Evolutionary conservation across 352 stramenopile species (phyloP), one percentile per base, ranked within the genome.

Genomic region (Pythium dissotocum): DNA sequence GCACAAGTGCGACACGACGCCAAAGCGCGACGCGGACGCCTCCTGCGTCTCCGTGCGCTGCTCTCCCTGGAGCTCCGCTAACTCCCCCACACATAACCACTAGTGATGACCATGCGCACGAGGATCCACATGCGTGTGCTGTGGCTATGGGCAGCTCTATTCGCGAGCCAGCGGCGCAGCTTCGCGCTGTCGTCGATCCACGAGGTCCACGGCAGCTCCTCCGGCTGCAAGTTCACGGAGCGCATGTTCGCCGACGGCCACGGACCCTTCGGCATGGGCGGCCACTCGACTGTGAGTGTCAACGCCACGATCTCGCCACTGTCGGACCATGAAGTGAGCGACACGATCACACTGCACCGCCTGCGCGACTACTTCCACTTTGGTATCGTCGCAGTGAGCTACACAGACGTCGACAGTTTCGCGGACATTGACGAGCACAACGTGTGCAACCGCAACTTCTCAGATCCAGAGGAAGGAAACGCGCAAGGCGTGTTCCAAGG

Each of bases 341-440:
- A 93, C 63, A 64, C 77, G 33, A 93, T 96, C 65, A 93, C 79
- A 16, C 69, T 93, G 40, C 75, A 85, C 33, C 74, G 80, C 46
- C 69, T 94, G 49, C 73, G 73, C 55, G 86, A 93, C 65, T 94
- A 96, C 59, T 91, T 96, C 58, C 77, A 94, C 49, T 91, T 93
- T 72, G 84, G 71, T 46, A 71, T 96, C 28, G 86, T 81, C 0
- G 64, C 89, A 35, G 80, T 78, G 51, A 85, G 72, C 26, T 96
- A 89, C 75, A 80, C 87, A 30, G 75, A 84, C 24, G 71, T 69
- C 1, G 80, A 80, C 13, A 36, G 68, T 2, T 63, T 74, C 30
- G 59, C 58, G 8, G 72, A 84, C n/a, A 74, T 89, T 13, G 76
- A 92, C 58, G 79, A 90, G 21, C 83, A 69, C 42, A 65, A 58